phyloP scores from a whole-genome alignment of 2,329 filamentous ascomycete species.

The Trichophyton schoenleinii region DNA sequence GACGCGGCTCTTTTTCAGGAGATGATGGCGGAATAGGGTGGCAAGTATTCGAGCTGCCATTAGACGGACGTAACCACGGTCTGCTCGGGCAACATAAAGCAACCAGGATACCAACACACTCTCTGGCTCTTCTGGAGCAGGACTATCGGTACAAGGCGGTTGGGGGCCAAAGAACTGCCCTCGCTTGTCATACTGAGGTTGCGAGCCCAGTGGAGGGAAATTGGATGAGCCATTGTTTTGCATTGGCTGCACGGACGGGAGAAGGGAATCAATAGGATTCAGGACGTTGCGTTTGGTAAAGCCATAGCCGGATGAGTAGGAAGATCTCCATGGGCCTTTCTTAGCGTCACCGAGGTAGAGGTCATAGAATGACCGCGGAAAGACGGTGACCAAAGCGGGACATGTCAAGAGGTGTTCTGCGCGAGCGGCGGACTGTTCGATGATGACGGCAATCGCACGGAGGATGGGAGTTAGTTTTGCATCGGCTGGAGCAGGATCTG shows the following conservation, averaged over 20 bases:
- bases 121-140: conserved; percentile 47
- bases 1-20: conserved; percentile 53
- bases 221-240: conserved; percentile 29
- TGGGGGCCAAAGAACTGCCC: conserved; percentile 26
- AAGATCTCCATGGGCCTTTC: conserved; percentile 40
- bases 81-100: conserved; percentile 33
- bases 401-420: conserved; percentile 59
- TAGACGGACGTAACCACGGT: conserved; percentile 47
- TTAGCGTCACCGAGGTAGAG: conserved; percentile 36
- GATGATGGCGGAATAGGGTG: conserved; percentile 54
- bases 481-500: conserved; percentile 46
- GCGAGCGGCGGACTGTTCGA: conserved; percentile 66
- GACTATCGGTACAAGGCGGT: conserved; percentile 26
- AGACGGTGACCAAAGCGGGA: conserved; percentile 55
- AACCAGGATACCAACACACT: conserved; percentile 63
- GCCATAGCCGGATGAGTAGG: conserved; percentile 42
- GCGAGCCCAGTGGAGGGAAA: conserved; percentile 44
- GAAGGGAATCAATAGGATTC: conserved; percentile 52
- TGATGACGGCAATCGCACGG: conserved; percentile 62
- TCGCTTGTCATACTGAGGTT: conserved; percentile 24
- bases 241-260: conserved; percentile 39
- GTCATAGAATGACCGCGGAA: conserved; percentile 44
- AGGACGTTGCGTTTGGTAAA: conserved; percentile 35
- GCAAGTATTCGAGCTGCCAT: conserved; percentile 59
- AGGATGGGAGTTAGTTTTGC: conserved; percentile 57